phyloP scores from a whole-genome alignment of 805 yeast species.

The Tetrapisispora fleetii region DNA sequence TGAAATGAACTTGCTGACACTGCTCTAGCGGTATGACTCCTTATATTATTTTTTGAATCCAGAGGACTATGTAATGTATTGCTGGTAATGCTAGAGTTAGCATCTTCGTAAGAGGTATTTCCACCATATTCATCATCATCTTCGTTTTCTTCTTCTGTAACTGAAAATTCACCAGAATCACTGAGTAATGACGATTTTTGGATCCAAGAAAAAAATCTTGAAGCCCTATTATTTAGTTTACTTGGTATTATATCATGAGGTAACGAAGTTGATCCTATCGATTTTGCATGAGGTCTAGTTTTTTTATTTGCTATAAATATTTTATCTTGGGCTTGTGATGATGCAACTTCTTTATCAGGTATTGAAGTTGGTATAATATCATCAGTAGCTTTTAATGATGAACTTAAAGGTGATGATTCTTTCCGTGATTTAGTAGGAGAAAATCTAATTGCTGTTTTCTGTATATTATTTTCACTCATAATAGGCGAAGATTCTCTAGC shows the following conservation, averaged over 20 bases:
- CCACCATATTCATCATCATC: neutral
- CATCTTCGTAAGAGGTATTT: conserved; percentile 10
- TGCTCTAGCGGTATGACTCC: conserved; percentile 15
- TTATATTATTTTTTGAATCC: conserved; percentile 8
- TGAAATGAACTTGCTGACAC: conserved; percentile 10
- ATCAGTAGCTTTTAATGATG: neutral
- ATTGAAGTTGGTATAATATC: neutral
- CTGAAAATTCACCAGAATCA: conserved; percentile 22
- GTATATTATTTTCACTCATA: neutral
- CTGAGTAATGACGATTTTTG: conserved; percentile 25
- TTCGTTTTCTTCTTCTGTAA: conserved; percentile 26
- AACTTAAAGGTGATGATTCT: neutral
- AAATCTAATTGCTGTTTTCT: neutral
- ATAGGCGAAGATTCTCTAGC: neutral
- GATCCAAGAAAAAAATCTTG: conserved; percentile 24
- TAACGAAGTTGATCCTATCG: conserved; percentile 23
- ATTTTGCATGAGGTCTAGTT: conserved; percentile 25
- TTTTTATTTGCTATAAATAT: neutral
- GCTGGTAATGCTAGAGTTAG: neutral
- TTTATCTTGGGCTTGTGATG: neutral
- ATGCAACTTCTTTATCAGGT: neutral
- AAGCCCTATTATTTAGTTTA: conserved; percentile 13
- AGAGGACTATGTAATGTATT: conserved; percentile 7
- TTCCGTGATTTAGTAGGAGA: neutral
- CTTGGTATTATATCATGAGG: conserved; percentile 27